Conservation (phyloP, 176 grass and related monocot species). For the Musa beccarii region DNA sequence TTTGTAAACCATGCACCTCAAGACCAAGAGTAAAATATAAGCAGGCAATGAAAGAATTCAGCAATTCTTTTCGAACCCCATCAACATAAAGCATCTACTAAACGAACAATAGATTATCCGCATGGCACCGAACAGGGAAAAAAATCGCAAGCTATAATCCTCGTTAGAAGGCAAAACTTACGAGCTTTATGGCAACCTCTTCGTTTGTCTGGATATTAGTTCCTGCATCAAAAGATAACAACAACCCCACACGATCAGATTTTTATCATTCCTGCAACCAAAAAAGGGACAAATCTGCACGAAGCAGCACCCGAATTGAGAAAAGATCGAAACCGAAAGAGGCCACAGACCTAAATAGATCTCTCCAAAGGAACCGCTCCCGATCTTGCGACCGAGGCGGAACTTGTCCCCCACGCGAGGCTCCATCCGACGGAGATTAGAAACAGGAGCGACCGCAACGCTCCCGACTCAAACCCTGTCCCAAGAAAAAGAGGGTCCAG, state of each 20-base stretch:
- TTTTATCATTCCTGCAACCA: neutral
- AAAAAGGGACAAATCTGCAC: neutral
- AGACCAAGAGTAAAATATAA: no score
- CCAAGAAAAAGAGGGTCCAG: no score
- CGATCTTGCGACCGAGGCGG: constrained; percentile 32
- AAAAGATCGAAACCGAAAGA: constrained; percentile 2
- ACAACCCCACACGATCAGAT: neutral
- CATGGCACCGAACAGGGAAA: neutral
- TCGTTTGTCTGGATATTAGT: constrained; percentile 69
- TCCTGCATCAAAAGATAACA: constrained; percentile 29
- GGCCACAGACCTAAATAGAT: constrained; percentile 35
- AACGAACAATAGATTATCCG: no score
- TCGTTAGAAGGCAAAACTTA: constrained; percentile 23
- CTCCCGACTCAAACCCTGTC: neutral
- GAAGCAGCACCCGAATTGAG: neutral
- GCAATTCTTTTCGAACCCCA: no score
- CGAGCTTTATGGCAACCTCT: constrained; percentile 76
- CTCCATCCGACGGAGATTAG: constrained; percentile 19
- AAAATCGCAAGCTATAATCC: neutral
- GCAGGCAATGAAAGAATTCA: no score
- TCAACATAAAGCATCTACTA: no score
- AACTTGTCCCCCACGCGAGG: constrained; percentile 39
- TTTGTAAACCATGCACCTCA: no score
- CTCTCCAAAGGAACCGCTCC: constrained; percentile 43
- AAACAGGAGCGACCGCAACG: neutral